These are phyloP conservation scores for Diddensiella santjacobensis DNA, from an alignment of 805 yeast genomes.

Conservation along the genomic window DNA sequence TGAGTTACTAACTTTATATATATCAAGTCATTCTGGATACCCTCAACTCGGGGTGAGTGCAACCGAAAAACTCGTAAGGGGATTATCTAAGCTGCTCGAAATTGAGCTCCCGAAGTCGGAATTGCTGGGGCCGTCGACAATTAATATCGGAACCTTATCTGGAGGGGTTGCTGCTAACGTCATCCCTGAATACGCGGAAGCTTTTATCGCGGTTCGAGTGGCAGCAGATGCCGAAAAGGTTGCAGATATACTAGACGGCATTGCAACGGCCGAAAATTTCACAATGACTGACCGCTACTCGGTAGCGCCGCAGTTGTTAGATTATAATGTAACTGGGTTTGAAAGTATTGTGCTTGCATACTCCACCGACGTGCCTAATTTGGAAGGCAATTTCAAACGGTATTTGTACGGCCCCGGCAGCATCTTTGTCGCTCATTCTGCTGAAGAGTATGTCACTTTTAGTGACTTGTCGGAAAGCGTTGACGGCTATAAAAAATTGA, in stretches of 20 bases:
- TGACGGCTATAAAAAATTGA: slow-evolving; percentile 48
- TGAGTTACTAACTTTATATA: neutral
- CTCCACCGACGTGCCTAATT: slow-evolving; percentile 51
- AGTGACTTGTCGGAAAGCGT: slow-evolving; percentile 48
- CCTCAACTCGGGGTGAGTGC: slow-evolving; percentile 68
- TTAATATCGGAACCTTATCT: slow-evolving; percentile 53
- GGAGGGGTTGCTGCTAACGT: slow-evolving; percentile 69
- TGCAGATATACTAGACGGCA: slow-evolving; percentile 34
- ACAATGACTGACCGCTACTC: slow-evolving; percentile 21
- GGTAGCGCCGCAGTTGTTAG: slow-evolving; percentile 46
- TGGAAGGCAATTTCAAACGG: slow-evolving; percentile 40
- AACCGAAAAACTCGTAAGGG: slow-evolving; percentile 49
- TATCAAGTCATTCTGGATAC: slow-evolving; percentile 53
- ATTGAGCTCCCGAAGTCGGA: slow-evolving; percentile 48
- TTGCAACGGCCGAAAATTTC: slow-evolving; percentile 28
- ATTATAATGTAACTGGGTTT: slow-evolving; percentile 62
- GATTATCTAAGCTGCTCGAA: slow-evolving; percentile 44
- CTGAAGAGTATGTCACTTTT: slow-evolving; percentile 49
- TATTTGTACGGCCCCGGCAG: slow-evolving; percentile 68
- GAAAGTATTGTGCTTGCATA: slow-evolving; percentile 49
- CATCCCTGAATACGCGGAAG: slow-evolving; percentile 54
- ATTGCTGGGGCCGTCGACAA: slow-evolving; percentile 55
- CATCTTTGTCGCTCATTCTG: slow-evolving; percentile 58
- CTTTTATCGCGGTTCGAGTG: slow-evolving; percentile 49
- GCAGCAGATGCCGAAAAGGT: slow-evolving; percentile 45